Percentiles rank a stretch among this genome's conserved stretches.
These are phyloP conservation scores for Zygosaccharomyces bailii DNA, from an alignment of 805 yeast genomes.

Conservation along the genomic window DNA sequence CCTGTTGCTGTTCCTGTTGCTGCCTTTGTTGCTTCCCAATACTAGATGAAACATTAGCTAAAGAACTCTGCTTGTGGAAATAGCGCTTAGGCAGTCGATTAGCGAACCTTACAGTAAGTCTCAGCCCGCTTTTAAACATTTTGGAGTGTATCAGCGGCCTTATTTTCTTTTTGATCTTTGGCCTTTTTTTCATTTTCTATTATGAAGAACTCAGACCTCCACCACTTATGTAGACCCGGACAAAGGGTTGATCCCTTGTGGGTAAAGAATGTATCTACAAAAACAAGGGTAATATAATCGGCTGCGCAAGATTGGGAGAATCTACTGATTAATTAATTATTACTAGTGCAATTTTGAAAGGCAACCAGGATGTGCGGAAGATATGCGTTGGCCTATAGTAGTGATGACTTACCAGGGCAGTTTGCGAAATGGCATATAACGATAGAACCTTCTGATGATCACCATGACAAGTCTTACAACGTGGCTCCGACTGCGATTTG, in stretches of 20 bases:
- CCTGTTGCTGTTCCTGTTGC: conserved; percentile 8
- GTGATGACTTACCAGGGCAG: conserved; percentile 22
- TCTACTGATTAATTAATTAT: no score
- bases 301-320: no score
- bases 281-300: no score
- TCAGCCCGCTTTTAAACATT: conserved; percentile 3
- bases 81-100: conserved; percentile 8
- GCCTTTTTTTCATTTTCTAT: not conserved
- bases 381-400: conserved; percentile 43
- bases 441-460: conserved; percentile 21
- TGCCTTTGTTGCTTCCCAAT: conserved; percentile 9
- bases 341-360: no score
- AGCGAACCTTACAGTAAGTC: not conserved
- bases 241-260: no score
- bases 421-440: conserved; percentile 16
- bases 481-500: conserved; percentile 57
- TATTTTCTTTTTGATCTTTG: not conserved
- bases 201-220: no score
- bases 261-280: no score
- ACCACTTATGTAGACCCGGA: no score
- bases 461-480: conserved; percentile 43
- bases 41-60: conserved; percentile 7
- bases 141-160: not conserved
- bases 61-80: conserved; percentile 7
- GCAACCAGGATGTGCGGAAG: conserved; percentile 74